Base-by-base conservation (phyloP, 495 filamentous ascomycete species). In the Podospora anserina region DNA sequence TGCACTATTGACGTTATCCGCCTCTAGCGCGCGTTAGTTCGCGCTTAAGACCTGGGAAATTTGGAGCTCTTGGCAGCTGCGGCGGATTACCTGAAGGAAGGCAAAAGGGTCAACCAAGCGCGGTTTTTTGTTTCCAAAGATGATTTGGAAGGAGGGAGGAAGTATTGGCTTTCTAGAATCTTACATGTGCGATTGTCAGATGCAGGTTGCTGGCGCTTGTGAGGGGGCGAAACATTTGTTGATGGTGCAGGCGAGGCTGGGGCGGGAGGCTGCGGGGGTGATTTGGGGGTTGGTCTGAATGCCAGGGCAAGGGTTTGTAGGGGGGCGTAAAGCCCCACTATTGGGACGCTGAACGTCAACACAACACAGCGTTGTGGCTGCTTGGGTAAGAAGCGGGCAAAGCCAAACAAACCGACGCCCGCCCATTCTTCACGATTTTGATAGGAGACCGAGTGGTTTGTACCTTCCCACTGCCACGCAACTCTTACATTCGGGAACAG, bases 401-500 rank as follows among this genome's bases (percentile, higher is more conserved):
- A 20, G 0, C 20, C 20, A 20, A 1, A 20, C 20, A 20, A 20
- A 20, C 20, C 20, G 1, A 20, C 20, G 20, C 20, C 20, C 23
- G 23, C 23, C 23, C 23, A 23, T 2, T 23, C 23, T 23, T 23
- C 23, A 23, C 23, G 23, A 23, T 23, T 23, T 23, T 23, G 23
- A 23, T 1, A 23, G 23, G 23, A 1, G 23, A 23, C 23, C 0
- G 23, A 23, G 23, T 23, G 23, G 23, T 23, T 2, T 1, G 23
- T 0, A 5, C 39, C 39, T 49, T 49, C 39, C 39, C 5, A 11
- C 34, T 39, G 11, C 34, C 34, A 4, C 34, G 11, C 34, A 71
- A 59, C 66, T 65, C 20, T 80, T 78, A 62, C 64, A 79, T 15
- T 49, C 2, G 80, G 13, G 76, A 80, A 71, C 61, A 78, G 0